Base-by-base conservation (phyloP, 768 basidiomycete species). In the Coprinopsis sp. region DNA sequence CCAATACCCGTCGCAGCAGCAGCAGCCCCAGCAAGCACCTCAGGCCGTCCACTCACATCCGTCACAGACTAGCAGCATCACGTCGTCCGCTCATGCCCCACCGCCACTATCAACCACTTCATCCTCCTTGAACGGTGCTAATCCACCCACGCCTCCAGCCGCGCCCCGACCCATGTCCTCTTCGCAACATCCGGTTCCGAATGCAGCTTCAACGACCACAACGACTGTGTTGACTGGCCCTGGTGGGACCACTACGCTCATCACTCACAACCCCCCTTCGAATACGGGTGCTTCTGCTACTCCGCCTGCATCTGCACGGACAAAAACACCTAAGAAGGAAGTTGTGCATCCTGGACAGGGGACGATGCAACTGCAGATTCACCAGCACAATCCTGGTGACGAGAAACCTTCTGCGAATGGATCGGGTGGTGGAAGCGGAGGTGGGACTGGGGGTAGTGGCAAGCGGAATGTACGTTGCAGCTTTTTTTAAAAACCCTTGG, bases 1-100 rank as follows among this genome's bases (percentile, higher is more conserved):
- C 13, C 40, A 38, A 16, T 49, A 38, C 24, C 42, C 44, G 12
- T 48, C 53, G 12, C 44, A 40, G 51, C 54, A n/a, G 48, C 45
- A 28, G 48, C 52, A 36, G 34, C 48, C 31, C 34, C 53, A 13
- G 19, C 28, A 45, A 46, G 30, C 30, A n/a, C 30, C 30, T 8
- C 30, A 31, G n/a, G 10, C 30, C 30, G 30, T n/a, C 8, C 8
- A n/a, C 30, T 31, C 30, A 31, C 10, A 8, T 8, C 30, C 30
- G 10, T 8, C 30, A 8, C n/a, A 31, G 8, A 8, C 30, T n/a
- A 31, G 10, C 8, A n/a, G 30, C 30, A n/a, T n/a, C 30, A n/a
- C 30, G 10, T 8, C 38, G 16, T 6, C 38, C 38, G 22, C 6
- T 11, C 6, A 18, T 8, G 22, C 38, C 21, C 7, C 38, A 39